Base-by-base conservation (phyloP, 768 basidiomycete genomes). In the Suillus brevipes region DNA sequence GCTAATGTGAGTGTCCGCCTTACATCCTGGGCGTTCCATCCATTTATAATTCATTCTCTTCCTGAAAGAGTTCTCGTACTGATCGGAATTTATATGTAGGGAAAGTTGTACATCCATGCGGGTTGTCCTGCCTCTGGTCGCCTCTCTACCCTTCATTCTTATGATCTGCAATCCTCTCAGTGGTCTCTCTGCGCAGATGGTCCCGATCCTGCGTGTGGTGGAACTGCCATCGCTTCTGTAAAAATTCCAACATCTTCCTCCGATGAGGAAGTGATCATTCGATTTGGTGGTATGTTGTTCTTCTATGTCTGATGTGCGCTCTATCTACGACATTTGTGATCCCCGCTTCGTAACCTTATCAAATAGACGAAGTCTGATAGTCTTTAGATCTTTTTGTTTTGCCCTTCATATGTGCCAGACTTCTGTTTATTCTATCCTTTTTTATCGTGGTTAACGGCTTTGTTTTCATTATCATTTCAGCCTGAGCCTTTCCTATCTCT, bases 91-190 rank as follows among this genome's bases (percentile, higher is more conserved):
- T 40, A 16, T 16, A 6, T 55, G 7, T 67, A 80, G 78, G 72
- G 64, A 18, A 74, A 67, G 31, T 62, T 80, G 14, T 80, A 77
- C 68, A 67, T 81, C 4, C 82, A 82, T 63, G 81, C 80, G 1
- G 81, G 80, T 14, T 82, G 81, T 52, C 81, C 80, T 0, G 60
- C 69, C 0, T 67, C 71, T 16, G 81, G 81, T 13, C 77, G 81
- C 31, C 73, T 80, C 6, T 61, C 68, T 16, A 69, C 74, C 4
- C 66, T 82, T 37, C 78, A 81, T 62, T 70, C 77, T 14, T 77
- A 78, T 68, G 71, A 77, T 61, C 61, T 78, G 47, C 25, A 61
- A 7, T 69, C 68, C 4, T 66, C 69, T 7, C 60, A 59, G 28
- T 82, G 82, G 80, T 31, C 71, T 36, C 43, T 58, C 31, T 73